Conservation (phyloP, 2,329 filamentous ascomycete species). For the Blumeriella jaapii region DNA sequence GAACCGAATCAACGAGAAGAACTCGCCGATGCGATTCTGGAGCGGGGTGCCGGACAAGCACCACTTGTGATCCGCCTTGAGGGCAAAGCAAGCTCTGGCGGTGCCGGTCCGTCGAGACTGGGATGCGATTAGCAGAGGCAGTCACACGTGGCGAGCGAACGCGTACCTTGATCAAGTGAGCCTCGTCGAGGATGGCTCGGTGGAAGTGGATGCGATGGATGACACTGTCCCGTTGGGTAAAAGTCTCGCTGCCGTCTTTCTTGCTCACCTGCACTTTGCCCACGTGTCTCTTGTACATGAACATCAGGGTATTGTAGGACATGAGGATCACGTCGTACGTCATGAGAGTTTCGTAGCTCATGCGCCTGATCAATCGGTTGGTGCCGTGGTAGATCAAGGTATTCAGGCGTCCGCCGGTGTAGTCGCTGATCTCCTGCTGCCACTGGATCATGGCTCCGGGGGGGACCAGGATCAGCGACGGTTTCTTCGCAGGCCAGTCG, state of each 20-base stretch:
- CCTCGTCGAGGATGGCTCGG: conserved; percentile 86
- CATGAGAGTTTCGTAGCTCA: conserved; percentile 63
- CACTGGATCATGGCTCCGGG: conserved; percentile 95
- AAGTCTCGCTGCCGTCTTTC: conserved; percentile 66
- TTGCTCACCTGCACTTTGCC: conserved; percentile 92
- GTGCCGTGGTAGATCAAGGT: conserved; percentile 86
- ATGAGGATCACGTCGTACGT: conserved; percentile 92
- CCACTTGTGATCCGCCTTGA: conserved; percentile 85
- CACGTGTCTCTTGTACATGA: conserved; percentile 81
- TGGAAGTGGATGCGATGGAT: conserved; percentile 85
- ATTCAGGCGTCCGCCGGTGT: conserved; percentile 82
- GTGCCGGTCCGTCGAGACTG: conserved; percentile 76
- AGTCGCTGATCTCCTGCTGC: conserved; percentile 66
- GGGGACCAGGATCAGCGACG: conserved; percentile 79
- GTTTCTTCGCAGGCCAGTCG: conserved; percentile 74
- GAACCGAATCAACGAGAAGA: conserved; percentile 89
- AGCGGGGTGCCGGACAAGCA: conserved; percentile 91
- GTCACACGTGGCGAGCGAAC: neutral
- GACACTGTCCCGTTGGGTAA: conserved; percentile 67
- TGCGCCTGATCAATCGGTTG: conserved; percentile 68
- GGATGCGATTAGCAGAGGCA: conserved; percentile 18
- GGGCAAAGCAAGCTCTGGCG: conserved; percentile 86
- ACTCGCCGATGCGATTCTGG: conserved; percentile 94
- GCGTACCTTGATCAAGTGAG: conserved; percentile 75
- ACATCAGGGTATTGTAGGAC: conserved; percentile 87